Base-by-base conservation (phyloP, 2,329 filamentous ascomycete genomes). In the Diaporthe caulivora region DNA sequence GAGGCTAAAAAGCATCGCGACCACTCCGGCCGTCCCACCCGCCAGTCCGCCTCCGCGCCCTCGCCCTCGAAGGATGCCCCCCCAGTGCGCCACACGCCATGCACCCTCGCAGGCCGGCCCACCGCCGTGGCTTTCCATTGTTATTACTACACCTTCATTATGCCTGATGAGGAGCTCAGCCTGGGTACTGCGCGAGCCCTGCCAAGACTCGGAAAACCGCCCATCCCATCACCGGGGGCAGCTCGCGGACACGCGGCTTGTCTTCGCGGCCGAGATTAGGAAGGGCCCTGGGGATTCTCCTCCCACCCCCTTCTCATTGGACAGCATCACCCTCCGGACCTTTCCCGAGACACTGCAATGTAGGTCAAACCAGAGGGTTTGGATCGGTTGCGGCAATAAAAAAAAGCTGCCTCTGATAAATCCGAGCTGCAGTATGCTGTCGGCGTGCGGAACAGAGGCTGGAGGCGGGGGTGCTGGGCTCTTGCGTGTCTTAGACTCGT, bases 181-280 rank as follows among this genome's bases (percentile, higher is more conserved):
- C 29, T 51, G 29, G 4, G 7, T 65, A 37, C 51, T 65, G 62
- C 21, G 62, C 26, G 62, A 65, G 62, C 26, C 29, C n/a, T 29
- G 53, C 53, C 57, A 62, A 44, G 57, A 44, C n/a, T 10, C 13
- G 21, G 15, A 15, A 26, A 44, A 18, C 44, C 13, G 29, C 42
- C 62, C 44, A 51, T 34, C n/a, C 44, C 21, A 21, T 31, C 44
- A 26, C n/a, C n/a, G n/a, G n/a, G n/a, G 62, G 34, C 34, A n/a
- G n/a, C 21, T 40, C 44, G n/a, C 62, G 62, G 62, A 18, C 47
- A 67, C 11, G 21, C 62, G 62, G 62, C 47, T 29, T 67, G 44
- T 65, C 62, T 40, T 67, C 24, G 47, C 62, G 47, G 62, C 62
- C 62, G 62, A 67, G 31, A 67, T 53, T 53, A 53, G 47, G 26